These are phyloP conservation scores for Camelina hispida DNA, from an alignment of 345 rosid genomes.

Conservation along the genomic window DNA sequence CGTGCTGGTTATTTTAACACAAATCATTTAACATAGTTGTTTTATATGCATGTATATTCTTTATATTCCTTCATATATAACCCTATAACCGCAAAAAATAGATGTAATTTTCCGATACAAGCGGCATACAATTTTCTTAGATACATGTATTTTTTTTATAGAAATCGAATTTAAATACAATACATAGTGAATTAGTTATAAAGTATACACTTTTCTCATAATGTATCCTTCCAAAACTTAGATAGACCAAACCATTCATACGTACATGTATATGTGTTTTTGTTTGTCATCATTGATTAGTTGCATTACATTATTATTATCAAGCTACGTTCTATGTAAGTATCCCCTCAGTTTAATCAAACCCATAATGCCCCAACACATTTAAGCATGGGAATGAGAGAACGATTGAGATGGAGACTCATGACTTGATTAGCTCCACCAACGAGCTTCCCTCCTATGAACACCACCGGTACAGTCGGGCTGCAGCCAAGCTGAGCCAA, in stretches of 20 bases:
- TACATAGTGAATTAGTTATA: background rate
- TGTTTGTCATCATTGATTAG: background rate
- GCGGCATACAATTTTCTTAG: background rate
- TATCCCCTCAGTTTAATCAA: slow-evolving; percentile 29
- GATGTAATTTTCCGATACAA: background rate
- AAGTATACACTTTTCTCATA: background rate
- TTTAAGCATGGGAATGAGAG: slow-evolving; percentile 70
- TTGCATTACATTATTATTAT: slow-evolving; percentile 2
- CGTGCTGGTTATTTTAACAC: too few species aligned
- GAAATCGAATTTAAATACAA: background rate
- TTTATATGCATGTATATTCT: too few species aligned
- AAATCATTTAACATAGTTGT: too few species aligned
- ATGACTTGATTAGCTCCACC: slow-evolving; percentile 81
- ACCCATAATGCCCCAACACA: slow-evolving; percentile 74
- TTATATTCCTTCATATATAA: too few species aligned
- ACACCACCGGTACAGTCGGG: slow-evolving; percentile 66
- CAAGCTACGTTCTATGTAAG: background rate
- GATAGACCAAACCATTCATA: slow-evolving; percentile 10
- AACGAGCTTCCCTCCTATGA: slow-evolving; percentile 74
- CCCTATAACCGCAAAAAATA: too few species aligned
- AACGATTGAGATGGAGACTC: slow-evolving; percentile 77
- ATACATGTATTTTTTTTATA: background rate
- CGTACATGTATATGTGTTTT: background rate
- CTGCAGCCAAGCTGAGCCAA: slow-evolving; percentile 64
- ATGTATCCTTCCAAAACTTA: slow-evolving; percentile 21